Percentiles rank a stretch among this genome's conserved stretches.
Conservation (phyloP, 2,329 filamentous ascomycete genomes). For the Botrytis tulipae region DNA sequence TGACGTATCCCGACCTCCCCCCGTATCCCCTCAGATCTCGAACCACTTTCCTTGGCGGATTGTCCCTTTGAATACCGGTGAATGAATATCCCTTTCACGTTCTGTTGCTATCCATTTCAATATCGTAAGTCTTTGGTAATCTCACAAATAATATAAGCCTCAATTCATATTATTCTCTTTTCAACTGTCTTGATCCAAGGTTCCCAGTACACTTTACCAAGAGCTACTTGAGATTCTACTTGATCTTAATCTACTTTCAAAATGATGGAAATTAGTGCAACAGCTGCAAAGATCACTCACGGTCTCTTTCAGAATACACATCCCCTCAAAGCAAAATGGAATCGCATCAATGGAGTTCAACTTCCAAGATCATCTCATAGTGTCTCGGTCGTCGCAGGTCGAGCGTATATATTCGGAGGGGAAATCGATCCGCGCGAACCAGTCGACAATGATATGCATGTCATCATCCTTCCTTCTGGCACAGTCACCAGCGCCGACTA, state of each 20-base stretch:
- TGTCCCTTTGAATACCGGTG: not conserved
- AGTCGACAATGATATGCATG: slow-evolving; percentile 70
- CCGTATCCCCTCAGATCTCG: not conserved
- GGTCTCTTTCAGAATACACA: slow-evolving; percentile 34
- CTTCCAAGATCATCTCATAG: slow-evolving; percentile 74
- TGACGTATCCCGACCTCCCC: not conserved
- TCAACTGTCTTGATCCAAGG: not conserved
- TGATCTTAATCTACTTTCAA: slow-evolving; percentile 22
- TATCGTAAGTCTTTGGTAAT: not conserved
- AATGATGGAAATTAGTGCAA: slow-evolving; percentile 35
- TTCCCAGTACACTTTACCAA: not conserved
- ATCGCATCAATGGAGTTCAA: slow-evolving; percentile 51
- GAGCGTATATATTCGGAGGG: slow-evolving; percentile 74
- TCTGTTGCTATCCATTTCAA: not conserved
- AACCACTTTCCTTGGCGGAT: slow-evolving; percentile 13
- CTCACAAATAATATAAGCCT: not conserved
- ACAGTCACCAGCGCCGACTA: slow-evolving; percentile 56
- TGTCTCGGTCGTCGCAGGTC: slow-evolving; percentile 57
- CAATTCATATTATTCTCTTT: not conserved
- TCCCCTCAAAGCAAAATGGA: slow-evolving; percentile 57
- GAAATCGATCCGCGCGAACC: slow-evolving; percentile 65
- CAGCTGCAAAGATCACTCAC: slow-evolving; percentile 28
- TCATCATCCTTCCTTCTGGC: slow-evolving; percentile 59
- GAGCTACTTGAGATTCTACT: not conserved
- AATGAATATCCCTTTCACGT: not conserved